These are phyloP conservation scores for Glaciozyma martinii DNA, from an alignment of 768 basidiomycete genomes.

Conservation along the genomic window DNA sequence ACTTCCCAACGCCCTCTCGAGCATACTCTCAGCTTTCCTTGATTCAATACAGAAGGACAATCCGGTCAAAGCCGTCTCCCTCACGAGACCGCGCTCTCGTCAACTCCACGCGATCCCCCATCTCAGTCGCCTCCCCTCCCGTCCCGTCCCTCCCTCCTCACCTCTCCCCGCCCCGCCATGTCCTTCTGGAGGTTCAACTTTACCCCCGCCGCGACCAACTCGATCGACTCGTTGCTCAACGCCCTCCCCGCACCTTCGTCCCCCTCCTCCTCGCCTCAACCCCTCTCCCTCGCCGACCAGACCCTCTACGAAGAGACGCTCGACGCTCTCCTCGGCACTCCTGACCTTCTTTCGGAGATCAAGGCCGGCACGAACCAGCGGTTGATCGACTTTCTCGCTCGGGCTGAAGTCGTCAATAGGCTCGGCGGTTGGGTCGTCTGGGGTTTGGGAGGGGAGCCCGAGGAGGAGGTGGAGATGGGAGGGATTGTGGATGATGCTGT, in stretches of 20 bases:
- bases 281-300: background rate
- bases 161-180: constrained; percentile 1
- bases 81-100: background rate
- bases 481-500: constrained; percentile 26
- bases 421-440: constrained; percentile 78
- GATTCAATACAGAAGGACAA: too few relatives aligned
- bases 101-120: background rate
- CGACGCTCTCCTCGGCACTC: constrained; percentile 85
- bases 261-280: background rate
- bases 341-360: constrained; percentile 88
- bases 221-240: constrained; percentile 18
- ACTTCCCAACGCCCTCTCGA: too few relatives aligned
- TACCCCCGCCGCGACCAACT: constrained; percentile 12
- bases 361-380: constrained; percentile 77
- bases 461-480: background rate
- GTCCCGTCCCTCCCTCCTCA: background rate
- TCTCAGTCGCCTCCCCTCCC: background rate
- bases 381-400: constrained; percentile 76
- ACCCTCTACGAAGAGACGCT: constrained; percentile 44
- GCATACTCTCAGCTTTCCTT: too few relatives aligned
- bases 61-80: too few relatives aligned
- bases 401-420: constrained; percentile 68
- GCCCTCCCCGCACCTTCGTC: constrained; percentile 8
- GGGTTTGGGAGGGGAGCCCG: constrained; percentile 51
- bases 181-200: constrained; percentile 22